A percentile compares a stretch with the other conserved stretches of the same genome.
Conservation (phyloP, 116 monocot genomes). For the Papilionanthe hybrid region DNA sequence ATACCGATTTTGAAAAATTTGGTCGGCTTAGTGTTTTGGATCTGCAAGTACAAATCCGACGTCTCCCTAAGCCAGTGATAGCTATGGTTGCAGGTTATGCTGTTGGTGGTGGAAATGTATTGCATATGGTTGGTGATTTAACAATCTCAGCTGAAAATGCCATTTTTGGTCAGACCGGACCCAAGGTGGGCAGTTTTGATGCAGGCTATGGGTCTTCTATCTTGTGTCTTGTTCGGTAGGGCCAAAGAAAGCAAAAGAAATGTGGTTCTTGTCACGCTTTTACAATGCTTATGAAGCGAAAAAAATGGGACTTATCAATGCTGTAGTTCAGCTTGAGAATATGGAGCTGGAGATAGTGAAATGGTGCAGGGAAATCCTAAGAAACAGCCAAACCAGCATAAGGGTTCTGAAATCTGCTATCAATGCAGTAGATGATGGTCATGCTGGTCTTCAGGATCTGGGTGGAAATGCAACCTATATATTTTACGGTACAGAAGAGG, state of each 20-base stretch:
- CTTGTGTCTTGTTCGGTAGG: constrained; percentile 77
- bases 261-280: constrained; percentile 91
- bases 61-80: constrained; percentile 92
- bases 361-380: constrained; percentile 81
- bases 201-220: constrained; percentile 96
- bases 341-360: constrained; percentile 75
- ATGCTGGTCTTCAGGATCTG: constrained; percentile 92
- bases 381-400: constrained; percentile 83
- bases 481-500: constrained; percentile 86
- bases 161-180: constrained; percentile 94
- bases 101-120: constrained; percentile 79
- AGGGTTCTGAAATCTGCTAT: constrained; percentile 85
- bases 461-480: constrained; percentile 77
- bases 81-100: constrained; percentile 99
- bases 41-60: constrained; percentile 89
- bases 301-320: constrained; percentile 90
- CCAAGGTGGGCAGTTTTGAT: constrained; percentile 99
- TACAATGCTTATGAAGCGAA: constrained; percentile 88
- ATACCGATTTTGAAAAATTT: constrained; percentile 71
- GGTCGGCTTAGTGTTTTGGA: constrained; percentile 83
- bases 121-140: constrained; percentile 95
- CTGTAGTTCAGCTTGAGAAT: constrained; percentile 68
- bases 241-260: constrained; percentile 93
- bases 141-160: constrained; percentile 98
- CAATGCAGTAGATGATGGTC: constrained; percentile 92